Percentiles rank a stretch among this genome's conserved stretches.
Evolutionary conservation across 2,329 filamentous ascomycete genomes (phyloP).

Genomic region (Neonectria punicea): DNA sequence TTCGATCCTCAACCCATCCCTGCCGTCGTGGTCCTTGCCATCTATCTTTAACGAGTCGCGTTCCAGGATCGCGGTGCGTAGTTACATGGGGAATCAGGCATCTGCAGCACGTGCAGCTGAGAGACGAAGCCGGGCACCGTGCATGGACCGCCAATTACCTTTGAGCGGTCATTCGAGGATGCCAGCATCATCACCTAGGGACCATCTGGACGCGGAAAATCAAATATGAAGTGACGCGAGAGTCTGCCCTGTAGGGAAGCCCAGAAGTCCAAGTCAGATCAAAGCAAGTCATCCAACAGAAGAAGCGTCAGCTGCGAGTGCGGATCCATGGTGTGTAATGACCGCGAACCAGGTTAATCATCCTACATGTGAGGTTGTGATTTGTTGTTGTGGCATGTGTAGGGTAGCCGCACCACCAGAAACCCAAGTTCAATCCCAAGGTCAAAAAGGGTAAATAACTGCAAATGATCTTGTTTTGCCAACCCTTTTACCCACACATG

Average conservation of each 20-base stretch:
- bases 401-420: background rate
- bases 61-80: slow-evolving; percentile 24
- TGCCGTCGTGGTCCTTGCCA: slow-evolving; percentile 26
- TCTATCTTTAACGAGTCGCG: slow-evolving; percentile 29
- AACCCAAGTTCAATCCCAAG: background rate
- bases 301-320: slow-evolving; percentile 5
- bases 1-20: slow-evolving; percentile 34
- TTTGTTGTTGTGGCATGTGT: background rate
- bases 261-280: background rate
- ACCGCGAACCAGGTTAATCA: too few species aligned
- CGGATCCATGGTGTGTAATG: background rate
- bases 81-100: slow-evolving; percentile 6
- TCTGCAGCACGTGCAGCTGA: slow-evolving; percentile 1
- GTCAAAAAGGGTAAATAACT: too few species aligned
- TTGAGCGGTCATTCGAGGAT: slow-evolving; percentile 9
- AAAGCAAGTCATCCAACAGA: background rate
- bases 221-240: background rate
- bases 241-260: background rate
- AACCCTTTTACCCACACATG: background rate
- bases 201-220: background rate
- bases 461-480: too few species aligned
- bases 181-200: slow-evolving; percentile 9
- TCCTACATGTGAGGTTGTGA: too few species aligned
- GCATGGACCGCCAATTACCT: slow-evolving; percentile 4
- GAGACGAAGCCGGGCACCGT: background rate